Evolutionary conservation across 2,329 filamentous ascomycete species (phyloP).

Genomic region (Ceratocystiopsis minuta): DNA sequence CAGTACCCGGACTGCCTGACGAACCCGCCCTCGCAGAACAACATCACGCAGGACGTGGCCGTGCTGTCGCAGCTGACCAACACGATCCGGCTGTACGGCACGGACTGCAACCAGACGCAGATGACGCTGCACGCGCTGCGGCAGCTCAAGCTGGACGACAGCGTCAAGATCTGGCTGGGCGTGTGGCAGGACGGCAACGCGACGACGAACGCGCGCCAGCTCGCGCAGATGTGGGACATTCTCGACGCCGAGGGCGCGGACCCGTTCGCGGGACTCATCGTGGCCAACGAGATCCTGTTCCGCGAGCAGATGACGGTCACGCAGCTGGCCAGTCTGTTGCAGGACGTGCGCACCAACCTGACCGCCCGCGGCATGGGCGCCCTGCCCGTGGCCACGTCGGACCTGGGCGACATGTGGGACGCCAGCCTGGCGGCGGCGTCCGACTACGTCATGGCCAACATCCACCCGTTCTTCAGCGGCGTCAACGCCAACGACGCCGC

Average conservation of each 20-base stretch:
- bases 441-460: slow-evolving; percentile 89
- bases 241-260: slow-evolving; percentile 48
- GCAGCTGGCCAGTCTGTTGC: slow-evolving; percentile 45
- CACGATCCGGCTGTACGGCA: slow-evolving; percentile 75
- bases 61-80: slow-evolving; percentile 83
- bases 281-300: slow-evolving; percentile 65
- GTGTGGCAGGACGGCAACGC: slow-evolving; percentile 78
- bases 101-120: slow-evolving; percentile 92
- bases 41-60: slow-evolving; percentile 79
- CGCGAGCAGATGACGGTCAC: slow-evolving; percentile 54
- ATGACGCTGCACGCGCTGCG: slow-evolving; percentile 78
- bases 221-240: slow-evolving; percentile 69
- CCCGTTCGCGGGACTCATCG: slow-evolving; percentile 67
- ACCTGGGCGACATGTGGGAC: slow-evolving; percentile 80
- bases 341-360: slow-evolving; percentile 54
- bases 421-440: slow-evolving; percentile 46
- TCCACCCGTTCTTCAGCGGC: slow-evolving; percentile 90
- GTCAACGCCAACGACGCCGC: slow-evolving; percentile 50
- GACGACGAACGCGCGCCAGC: slow-evolving; percentile 69
- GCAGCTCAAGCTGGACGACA: slow-evolving; percentile 48
- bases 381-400: slow-evolving; percentile 69
- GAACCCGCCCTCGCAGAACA: slow-evolving; percentile 76
- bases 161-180: slow-evolving; percentile 80
- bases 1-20: slow-evolving; percentile 73
- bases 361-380: slow-evolving; percentile 40